These are phyloP conservation scores for Pilaira anomala DNA, from an alignment of 192 early-diverging fungal genomes.

Conservation along the genomic window DNA sequence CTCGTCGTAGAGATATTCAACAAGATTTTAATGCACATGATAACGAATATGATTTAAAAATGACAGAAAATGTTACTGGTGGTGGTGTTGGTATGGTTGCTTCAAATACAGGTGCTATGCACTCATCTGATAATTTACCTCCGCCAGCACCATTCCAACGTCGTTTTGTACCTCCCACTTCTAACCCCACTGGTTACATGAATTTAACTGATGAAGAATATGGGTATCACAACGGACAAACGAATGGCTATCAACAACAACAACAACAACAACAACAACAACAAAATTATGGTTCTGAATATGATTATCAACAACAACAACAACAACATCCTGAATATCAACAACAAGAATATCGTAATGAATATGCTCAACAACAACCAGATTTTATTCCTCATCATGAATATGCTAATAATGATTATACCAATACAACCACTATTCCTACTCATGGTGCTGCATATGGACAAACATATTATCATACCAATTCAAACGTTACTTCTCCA, in stretches of 20 bases:
- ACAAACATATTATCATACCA: background rate
- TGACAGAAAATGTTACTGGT: constrained; percentile 15
- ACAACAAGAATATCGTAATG: constrained; percentile 11
- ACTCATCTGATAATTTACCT: constrained; percentile 13
- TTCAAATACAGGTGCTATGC: constrained; percentile 4
- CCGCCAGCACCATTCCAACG: constrained; percentile 24
- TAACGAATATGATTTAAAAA: constrained; percentile 24
- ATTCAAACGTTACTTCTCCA: constrained; percentile 7
- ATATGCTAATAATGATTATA: background rate
- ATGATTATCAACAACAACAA: background rate
- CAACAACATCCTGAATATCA: background rate
- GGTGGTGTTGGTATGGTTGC: background rate
- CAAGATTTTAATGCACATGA: constrained; percentile 21
- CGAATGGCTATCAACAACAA: background rate
- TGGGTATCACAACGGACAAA: constrained; percentile 1
- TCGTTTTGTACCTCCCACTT: constrained; percentile 16
- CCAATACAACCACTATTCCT: no score
- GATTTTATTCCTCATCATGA: background rate
- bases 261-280: background rate
- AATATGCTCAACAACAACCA: background rate
- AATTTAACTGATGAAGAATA: constrained; percentile 23
- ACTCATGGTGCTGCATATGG: constrained; percentile 5
- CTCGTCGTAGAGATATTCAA: constrained; percentile 9
- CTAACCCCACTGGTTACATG: constrained; percentile 18
- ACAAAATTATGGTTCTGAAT: background rate